Base-by-base conservation (phyloP, 106 monocot genomes). In the Chionographis japonica region DNA sequence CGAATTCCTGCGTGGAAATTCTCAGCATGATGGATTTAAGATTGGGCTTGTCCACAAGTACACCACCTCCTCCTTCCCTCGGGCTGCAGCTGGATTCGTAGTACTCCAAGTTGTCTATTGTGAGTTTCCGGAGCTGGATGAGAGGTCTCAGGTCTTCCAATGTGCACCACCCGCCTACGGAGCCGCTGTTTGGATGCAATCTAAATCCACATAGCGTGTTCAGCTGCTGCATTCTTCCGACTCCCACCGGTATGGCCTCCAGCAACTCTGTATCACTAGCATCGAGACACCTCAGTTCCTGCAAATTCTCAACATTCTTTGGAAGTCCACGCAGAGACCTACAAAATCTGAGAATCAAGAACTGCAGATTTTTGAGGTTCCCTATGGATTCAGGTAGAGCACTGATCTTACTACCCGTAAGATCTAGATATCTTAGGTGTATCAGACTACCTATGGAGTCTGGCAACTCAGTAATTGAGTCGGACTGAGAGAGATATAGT, bases 361-460 rank as follows among this genome's bases (percentile, higher is more conserved):
- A 77, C 35, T 80, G 76, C 9, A 84, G 43, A 16, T 84, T 84
- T 36, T 18, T 8, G 2, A 84, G 72, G 17, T 37, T 56, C 8
- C 66, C 56, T 8, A 85, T 67, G 8, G 74, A 78, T 2, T 66
- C 61, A 4, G 85, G 74, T 3, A 85, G 1, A 8, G 42, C 59
- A 12, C 37, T 63, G 13, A 85, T 54, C n/a, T n/a, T n/a, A n/a
- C n/a, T n/a, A n/a, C n/a, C n/a, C n/a, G n/a, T n/a, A 49, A 85
- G 60, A 63, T 75, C 66, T 12, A 85, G 63, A 51, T 77, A 64
- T 27, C 75, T 74, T 17, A 85, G 16, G 40, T 85, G 85, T 15
- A 70, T 8, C 6, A 85, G 62, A 14, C 74, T 54, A 1, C 77
- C 78, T 3, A 85, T 55, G 6, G 81, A 78, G 39, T 72, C 60